A percentile compares a stretch with the other conserved stretches of the same genome.
Conservation (phyloP, 2,329 filamentous ascomycete species). For the Penicillium crustosum region DNA sequence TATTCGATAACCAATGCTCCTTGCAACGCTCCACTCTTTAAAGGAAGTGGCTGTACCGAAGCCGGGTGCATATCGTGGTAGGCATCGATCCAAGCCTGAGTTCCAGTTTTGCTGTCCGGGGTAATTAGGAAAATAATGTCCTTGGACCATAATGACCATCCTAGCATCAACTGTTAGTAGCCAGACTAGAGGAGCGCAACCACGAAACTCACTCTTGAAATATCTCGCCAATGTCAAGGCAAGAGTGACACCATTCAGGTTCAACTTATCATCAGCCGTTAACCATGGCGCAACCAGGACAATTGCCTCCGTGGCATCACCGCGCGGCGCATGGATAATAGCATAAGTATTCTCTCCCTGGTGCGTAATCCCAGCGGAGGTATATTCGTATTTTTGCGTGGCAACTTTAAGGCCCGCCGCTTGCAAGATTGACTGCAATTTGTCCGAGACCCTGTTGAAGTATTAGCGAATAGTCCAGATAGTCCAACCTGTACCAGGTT, state of each 20-base stretch:
- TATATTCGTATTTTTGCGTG: slow-evolving; percentile 83
- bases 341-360: slow-evolving; percentile 89
- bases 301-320: slow-evolving; percentile 95
- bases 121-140: slow-evolving; percentile 93
- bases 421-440: slow-evolving; percentile 71
- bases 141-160: slow-evolving; percentile 98
- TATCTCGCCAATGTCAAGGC: slow-evolving; percentile 86
- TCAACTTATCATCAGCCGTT: slow-evolving; percentile 75
- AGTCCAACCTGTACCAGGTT: neutral
- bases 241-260: slow-evolving; percentile 83
- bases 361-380: slow-evolving; percentile 70
- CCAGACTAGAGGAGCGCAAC: neutral
- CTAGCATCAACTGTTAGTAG: slow-evolving; percentile 39
- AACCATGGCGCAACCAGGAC: slow-evolving; percentile 88
- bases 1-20: slow-evolving; percentile 94
- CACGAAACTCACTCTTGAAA: slow-evolving; percentile 68
- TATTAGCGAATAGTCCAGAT: slow-evolving; percentile 18
- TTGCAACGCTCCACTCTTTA: slow-evolving; percentile 92
- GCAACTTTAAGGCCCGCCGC: slow-evolving; percentile 83
- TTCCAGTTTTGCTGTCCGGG: slow-evolving; percentile 82
- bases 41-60: slow-evolving; percentile 70
- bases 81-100: slow-evolving; percentile 95
- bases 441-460: slow-evolving; percentile 58
- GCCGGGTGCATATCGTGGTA: slow-evolving; percentile 86
- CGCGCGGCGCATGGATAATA: slow-evolving; percentile 86